These are phyloP conservation scores for Fremontodendron californicum DNA, from an alignment of 345 rosid genomes.

Conservation along the genomic window DNA sequence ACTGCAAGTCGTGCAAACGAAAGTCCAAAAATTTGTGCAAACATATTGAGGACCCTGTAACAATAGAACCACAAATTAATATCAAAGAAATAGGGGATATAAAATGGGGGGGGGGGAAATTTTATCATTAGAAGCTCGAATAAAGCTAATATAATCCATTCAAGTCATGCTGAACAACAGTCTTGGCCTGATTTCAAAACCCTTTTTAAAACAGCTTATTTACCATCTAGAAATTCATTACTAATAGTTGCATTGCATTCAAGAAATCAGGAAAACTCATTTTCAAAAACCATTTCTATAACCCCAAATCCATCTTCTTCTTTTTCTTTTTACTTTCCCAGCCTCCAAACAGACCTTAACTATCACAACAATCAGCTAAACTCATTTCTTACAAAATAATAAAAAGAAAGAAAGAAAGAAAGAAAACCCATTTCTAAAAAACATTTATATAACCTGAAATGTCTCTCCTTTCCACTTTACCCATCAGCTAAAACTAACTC, in stretches of 20 bases:
- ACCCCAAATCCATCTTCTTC: background rate
- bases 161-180: background rate
- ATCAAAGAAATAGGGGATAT: background rate
- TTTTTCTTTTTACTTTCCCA: background rate
- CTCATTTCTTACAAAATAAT: background rate
- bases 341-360: background rate
- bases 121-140: background rate
- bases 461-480: background rate
- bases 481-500: background rate
- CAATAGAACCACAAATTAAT: conserved; percentile 12
- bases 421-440: background rate
- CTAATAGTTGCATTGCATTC: background rate
- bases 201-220: background rate
- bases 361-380: background rate
- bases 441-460: background rate
- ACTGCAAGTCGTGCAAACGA: conserved; percentile 83
- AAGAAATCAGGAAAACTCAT: background rate
- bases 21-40: conserved; percentile 94
- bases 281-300: background rate
- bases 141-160: background rate
- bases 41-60: conserved; percentile 96
- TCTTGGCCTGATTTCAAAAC: background rate
- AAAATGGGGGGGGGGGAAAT: too few species aligned
- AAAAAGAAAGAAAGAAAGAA: background rate
- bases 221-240: background rate